These are phyloP conservation scores for Asterophora lycoperdoides DNA, from an alignment of 768 basidiomycete genomes.

Conservation along the genomic window DNA sequence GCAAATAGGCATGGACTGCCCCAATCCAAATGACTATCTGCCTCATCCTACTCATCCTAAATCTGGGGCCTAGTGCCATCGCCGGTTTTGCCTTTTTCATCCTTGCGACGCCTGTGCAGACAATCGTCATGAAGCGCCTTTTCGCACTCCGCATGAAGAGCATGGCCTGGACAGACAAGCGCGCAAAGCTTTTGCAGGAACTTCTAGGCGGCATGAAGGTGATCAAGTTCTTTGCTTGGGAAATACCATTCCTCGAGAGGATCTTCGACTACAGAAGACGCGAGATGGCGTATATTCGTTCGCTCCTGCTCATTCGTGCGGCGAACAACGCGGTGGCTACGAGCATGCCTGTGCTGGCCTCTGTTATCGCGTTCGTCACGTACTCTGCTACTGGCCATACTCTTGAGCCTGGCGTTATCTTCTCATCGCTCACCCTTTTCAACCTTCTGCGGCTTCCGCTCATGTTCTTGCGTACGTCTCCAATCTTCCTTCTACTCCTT, in stretches of 20 bases:
- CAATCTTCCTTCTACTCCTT: neutral
- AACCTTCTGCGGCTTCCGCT: conserved; percentile 77
- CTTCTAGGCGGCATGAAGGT: conserved; percentile 86
- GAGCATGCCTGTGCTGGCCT: conserved; percentile 73
- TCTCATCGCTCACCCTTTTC: conserved; percentile 84
- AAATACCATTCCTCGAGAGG: conserved; percentile 71
- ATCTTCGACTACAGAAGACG: conserved; percentile 64
- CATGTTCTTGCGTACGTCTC: conserved; percentile 57
- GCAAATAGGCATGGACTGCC: conserved; percentile 55
- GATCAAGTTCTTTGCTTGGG: conserved; percentile 93
- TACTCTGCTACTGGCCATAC: conserved; percentile 71
- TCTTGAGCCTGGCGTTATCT: conserved; percentile 68
- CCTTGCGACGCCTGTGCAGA: conserved; percentile 70
- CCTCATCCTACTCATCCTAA: conserved; percentile 65
- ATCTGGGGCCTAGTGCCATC: conserved; percentile 62
- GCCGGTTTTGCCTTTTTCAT: conserved; percentile 60
- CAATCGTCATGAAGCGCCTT: conserved; percentile 64
- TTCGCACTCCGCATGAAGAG: conserved; percentile 65
- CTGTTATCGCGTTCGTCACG: conserved; percentile 71
- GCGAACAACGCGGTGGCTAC: conserved; percentile 66
- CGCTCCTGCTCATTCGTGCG: conserved; percentile 60
- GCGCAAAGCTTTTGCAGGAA: conserved; percentile 87
- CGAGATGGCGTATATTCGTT: conserved; percentile 71
- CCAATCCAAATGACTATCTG: conserved; percentile 78
- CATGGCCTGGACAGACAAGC: conserved; percentile 89